Conservation (phyloP, 441 rosid genomes). For the Omphalea diandra region DNA sequence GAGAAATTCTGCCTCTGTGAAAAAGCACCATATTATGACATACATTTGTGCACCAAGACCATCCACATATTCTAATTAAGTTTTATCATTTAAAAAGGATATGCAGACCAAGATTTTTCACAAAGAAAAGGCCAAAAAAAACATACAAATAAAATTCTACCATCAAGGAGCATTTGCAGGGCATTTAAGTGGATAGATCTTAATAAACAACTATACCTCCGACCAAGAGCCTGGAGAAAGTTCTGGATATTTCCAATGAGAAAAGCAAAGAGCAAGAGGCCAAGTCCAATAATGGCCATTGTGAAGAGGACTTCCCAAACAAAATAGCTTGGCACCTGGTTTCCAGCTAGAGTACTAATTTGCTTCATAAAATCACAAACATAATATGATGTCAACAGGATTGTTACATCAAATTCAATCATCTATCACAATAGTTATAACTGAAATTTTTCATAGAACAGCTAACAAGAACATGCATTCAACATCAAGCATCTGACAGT, state of each 20-base stretch:
- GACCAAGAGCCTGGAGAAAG: slow-evolving; percentile 84
- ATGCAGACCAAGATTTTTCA: background rate
- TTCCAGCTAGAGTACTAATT: slow-evolving; percentile 95
- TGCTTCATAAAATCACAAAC: slow-evolving; percentile 53
- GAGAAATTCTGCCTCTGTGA: background rate
- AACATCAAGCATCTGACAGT: background rate
- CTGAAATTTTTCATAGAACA: background rate
- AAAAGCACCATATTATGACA: background rate
- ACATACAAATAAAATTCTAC: background rate
- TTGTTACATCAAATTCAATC: slow-evolving; percentile 7
- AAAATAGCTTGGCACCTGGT: slow-evolving; percentile 82
- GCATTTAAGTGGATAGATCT: background rate
- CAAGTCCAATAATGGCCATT: slow-evolving; percentile 78
- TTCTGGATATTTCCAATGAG: slow-evolving; percentile 96
- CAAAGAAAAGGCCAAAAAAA: background rate
- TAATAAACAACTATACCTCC: slow-evolving; percentile 48
- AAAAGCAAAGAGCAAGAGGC: slow-evolving; percentile 88
- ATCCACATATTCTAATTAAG: background rate
- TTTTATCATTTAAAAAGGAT: background rate
- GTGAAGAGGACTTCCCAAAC: slow-evolving; percentile 81
- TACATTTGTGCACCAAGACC: background rate
- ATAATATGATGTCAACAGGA: slow-evolving; percentile 5
- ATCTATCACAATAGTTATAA: background rate
- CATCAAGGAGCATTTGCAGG: slow-evolving; percentile 5
- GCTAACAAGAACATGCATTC: background rate